A percentile compares a stretch with the other conserved stretches of the same genome.
phyloP scores from a whole-genome alignment of 1,284 basidiomycete genomes.

The Sporisorium sorghi region DNA sequence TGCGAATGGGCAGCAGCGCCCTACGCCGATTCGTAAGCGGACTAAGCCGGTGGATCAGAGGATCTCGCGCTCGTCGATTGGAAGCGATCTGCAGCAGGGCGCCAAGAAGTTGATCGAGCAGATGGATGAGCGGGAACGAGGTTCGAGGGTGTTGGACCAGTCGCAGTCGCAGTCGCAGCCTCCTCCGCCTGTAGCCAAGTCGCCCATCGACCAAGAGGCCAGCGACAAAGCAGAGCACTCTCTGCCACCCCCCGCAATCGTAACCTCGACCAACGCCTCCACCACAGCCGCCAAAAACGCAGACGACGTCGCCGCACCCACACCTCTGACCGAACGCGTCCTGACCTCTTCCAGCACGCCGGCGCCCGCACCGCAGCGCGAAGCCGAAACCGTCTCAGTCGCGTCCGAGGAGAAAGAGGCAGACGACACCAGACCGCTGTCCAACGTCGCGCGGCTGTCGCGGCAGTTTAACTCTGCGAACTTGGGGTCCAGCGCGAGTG shows the following conservation, averaged over 20 bases:
- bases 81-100: constrained; percentile 38
- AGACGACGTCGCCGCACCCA: constrained; percentile 51
- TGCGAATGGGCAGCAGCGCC: constrained; percentile 70
- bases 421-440: constrained; percentile 47
- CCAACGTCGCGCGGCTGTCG: constrained; percentile 57
- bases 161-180: background rate
- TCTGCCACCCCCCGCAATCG: constrained; percentile 14
- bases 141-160: background rate
- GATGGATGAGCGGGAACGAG: constrained; percentile 33
- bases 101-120: constrained; percentile 49
- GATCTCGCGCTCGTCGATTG: constrained; percentile 55
- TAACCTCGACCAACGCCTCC: constrained; percentile 57
- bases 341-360: too few relatives aligned
- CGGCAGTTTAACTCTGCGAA: constrained; percentile 48
- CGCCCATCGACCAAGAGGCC: constrained; percentile 3
- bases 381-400: constrained; percentile 33
- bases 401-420: constrained; percentile 31
- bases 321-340: constrained; percentile 70
- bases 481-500: background rate
- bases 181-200: background rate
- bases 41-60: constrained; percentile 86
- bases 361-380: background rate
- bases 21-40: constrained; percentile 82
- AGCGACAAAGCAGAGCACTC: constrained; percentile 1
- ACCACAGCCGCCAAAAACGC: constrained; percentile 64